These are phyloP conservation scores for Rubus parviflorus DNA, from an alignment of 306 rosid species.

Conservation along the genomic window DNA sequence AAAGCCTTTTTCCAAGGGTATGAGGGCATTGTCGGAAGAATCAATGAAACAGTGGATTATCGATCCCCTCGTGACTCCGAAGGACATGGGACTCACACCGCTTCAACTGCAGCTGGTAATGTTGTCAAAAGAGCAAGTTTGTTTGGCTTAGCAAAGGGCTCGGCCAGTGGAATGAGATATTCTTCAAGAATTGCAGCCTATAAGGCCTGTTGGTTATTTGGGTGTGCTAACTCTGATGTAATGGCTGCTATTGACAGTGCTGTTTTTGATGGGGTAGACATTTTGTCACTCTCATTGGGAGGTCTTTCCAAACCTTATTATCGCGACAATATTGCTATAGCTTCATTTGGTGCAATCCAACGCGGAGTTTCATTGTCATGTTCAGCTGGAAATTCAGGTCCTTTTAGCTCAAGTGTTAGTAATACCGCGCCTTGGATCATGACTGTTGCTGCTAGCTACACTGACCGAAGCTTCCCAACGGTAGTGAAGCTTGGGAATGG, in stretches of 20 bases:
- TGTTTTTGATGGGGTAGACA: conserved; percentile 66
- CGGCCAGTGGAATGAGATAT: conserved; percentile 61
- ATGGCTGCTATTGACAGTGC: conserved; percentile 68
- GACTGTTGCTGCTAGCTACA: conserved; percentile 84
- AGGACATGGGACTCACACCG: conserved; percentile 86
- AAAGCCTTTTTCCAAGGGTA: conserved; percentile 58
- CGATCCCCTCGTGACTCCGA: conserved; percentile 57
- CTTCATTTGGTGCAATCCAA: conserved; percentile 58
- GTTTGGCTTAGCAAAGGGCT: conserved; percentile 50
- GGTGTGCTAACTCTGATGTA: conserved; percentile 65
- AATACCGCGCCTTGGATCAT: conserved; percentile 76
- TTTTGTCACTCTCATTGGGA: conserved; percentile 73
- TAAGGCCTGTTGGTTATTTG: conserved; percentile 69
- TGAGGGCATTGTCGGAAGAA: conserved; percentile 44
- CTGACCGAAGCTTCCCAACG: conserved; percentile 57
- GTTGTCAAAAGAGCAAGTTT: conserved; percentile 42
- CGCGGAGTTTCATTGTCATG: conserved; percentile 62
- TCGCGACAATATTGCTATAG: conserved; percentile 55
- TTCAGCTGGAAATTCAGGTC: conserved; percentile 84
- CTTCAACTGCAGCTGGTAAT: conserved; percentile 67
- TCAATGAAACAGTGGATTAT: conserved; percentile 47
- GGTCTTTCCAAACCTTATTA: conserved; percentile 44
- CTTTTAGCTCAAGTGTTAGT: conserved; percentile 43
- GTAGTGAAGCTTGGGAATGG: conserved; percentile 62
- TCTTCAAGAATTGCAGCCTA: conserved; percentile 71